These are phyloP conservation scores for Solanum sejunctum DNA, from an alignment of 257 asterid species.

Conservation along the genomic window DNA sequence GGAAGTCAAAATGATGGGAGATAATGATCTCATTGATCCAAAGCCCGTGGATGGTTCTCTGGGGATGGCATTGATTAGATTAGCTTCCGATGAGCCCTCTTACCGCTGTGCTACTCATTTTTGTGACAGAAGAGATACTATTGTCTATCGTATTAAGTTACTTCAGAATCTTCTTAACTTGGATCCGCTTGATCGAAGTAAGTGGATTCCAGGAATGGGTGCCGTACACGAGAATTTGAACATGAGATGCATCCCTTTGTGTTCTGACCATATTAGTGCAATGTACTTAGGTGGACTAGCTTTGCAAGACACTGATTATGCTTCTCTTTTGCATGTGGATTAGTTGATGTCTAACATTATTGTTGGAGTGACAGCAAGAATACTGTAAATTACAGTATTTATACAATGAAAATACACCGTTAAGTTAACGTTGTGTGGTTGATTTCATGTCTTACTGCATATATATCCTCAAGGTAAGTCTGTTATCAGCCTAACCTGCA, in stretches of 20 bases:
- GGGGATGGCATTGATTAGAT: constrained; percentile 42
- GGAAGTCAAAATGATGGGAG: constrained; percentile 75
- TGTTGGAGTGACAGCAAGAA: background rate
- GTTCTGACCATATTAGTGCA: constrained; percentile 55
- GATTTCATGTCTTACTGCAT: background rate
- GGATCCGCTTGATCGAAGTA: constrained; percentile 10
- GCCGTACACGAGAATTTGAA: constrained; percentile 43
- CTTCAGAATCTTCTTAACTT: constrained; percentile 28
- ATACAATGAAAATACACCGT: background rate
- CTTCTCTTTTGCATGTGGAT: constrained; percentile 34
- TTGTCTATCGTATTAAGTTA: constrained; percentile 45
- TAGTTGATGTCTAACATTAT: background rate
- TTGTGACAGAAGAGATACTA: constrained; percentile 41
- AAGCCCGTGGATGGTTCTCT: constrained; percentile 63
- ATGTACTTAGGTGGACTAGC: constrained; percentile 67
- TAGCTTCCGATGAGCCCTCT: constrained; percentile 59
- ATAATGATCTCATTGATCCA: constrained; percentile 53
- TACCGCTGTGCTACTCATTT: constrained; percentile 63
- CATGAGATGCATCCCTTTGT: constrained; percentile 63
- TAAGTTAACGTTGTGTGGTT: background rate
- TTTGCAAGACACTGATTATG: constrained; percentile 61
- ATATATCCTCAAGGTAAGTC: background rate
- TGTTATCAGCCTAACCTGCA: background rate
- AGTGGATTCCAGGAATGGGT: constrained; percentile 41
- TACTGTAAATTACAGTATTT: background rate